A percentile compares a stretch with the other conserved stretches of the same genome.
Evolutionary conservation across 2,329 filamentous ascomycete species (phyloP).

Genomic region (Alternaria rosae): DNA sequence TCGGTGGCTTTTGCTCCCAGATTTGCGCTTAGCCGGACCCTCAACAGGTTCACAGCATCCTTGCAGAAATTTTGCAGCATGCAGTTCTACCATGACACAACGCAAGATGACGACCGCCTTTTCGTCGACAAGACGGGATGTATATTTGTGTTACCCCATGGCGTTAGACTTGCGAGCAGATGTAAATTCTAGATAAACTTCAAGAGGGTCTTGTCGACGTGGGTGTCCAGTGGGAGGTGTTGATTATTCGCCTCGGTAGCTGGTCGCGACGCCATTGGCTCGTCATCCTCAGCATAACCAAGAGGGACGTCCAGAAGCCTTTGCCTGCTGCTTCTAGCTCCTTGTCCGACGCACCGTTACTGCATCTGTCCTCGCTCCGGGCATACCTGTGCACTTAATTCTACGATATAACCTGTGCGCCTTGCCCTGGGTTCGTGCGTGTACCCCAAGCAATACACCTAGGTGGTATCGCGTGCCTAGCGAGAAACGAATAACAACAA

Average conservation of each 20-base stretch:
- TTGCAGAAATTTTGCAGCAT: conserved; percentile 2
- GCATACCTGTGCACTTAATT: conserved; percentile 15
- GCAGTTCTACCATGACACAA: background rate
- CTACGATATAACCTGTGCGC: conserved; percentile 9
- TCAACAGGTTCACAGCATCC: conserved; percentile 9
- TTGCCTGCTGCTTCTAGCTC: conserved; percentile 33
- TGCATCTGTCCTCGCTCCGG: conserved; percentile 26
- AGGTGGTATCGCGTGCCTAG: conserved; percentile 18
- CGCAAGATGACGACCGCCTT: background rate
- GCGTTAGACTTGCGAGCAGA: conserved; percentile 28
- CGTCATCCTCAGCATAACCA: conserved; percentile 22
- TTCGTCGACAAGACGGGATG: background rate
- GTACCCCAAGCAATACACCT: background rate
- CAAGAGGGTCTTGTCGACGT: conserved; percentile 3
- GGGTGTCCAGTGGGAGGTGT: conserved; percentile 16
- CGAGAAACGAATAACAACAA: conserved; percentile 1
- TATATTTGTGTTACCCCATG: background rate
- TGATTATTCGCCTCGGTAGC: conserved; percentile 31
- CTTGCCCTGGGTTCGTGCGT: conserved; percentile 11
- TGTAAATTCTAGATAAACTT: background rate
- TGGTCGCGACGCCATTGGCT: conserved; percentile 27
- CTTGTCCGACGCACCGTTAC: conserved; percentile 26
- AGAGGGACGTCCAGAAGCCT: conserved; percentile 17
- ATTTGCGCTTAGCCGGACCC: conserved; percentile 7
- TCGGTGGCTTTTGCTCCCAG: background rate